These are phyloP conservation scores for Buxus sempervirens DNA, from an alignment of 164 flowering plant genomes.

Conservation along the genomic window DNA sequence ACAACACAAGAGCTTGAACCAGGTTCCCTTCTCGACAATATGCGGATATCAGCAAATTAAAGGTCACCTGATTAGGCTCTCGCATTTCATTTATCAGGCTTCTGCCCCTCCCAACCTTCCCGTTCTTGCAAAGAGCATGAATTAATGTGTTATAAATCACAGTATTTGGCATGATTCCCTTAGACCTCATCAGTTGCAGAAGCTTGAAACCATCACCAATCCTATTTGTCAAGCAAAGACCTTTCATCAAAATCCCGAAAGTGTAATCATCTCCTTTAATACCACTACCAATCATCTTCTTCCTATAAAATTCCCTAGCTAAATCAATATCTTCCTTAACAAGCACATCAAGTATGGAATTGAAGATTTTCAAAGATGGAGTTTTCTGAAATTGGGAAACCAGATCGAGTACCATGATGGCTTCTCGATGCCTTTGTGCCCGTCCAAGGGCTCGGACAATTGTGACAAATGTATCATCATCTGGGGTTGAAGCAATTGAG, in stretches of 20 bases:
- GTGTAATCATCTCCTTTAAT: constrained; percentile 74
- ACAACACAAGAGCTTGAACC: constrained; percentile 65
- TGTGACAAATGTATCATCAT: constrained; percentile 66
- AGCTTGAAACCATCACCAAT: constrained; percentile 81
- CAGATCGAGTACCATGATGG: constrained; percentile 49
- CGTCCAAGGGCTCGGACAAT: constrained; percentile 66
- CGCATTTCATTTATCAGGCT: constrained; percentile 76
- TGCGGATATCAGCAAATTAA: constrained; percentile 62
- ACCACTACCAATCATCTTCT: constrained; percentile 70
- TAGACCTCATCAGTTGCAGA: constrained; percentile 55
- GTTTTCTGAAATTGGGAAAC: constrained; percentile 31
- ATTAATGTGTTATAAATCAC: constrained; percentile 81
- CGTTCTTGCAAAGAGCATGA: constrained; percentile 74
- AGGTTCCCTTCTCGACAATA: constrained; percentile 64
- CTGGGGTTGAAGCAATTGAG: constrained; percentile 57
- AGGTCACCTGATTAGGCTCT: constrained; percentile 68
- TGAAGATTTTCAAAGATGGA: constrained; percentile 66
- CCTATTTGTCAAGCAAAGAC: constrained; percentile 79
- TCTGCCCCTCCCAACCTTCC: constrained; percentile 80
- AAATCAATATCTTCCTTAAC: constrained; percentile 84
- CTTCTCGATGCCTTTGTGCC: constrained; percentile 44
- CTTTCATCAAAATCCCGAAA: constrained; percentile 85
- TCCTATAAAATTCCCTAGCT: constrained; percentile 76
- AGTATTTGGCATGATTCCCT: constrained; percentile 43
- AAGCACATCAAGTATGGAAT: constrained; percentile 76